A percentile compares a stretch with the other conserved stretches of the same genome.
Conservation (phyloP, 2,329 filamentous ascomycete genomes). For the Colletotrichum chrysophilum region DNA sequence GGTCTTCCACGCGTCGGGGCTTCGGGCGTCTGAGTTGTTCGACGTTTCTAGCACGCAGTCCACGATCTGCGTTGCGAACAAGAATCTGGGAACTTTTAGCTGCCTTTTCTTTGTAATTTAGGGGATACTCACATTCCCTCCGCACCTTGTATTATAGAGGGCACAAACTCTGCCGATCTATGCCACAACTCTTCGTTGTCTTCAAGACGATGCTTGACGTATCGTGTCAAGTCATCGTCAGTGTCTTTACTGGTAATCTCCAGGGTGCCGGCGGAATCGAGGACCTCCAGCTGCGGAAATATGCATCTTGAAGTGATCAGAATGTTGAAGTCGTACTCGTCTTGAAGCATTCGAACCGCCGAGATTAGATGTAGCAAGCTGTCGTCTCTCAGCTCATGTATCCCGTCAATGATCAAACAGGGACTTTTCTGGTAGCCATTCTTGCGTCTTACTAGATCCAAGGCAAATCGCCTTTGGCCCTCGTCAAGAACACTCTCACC, state of each 20-base stretch:
- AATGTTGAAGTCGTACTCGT: not conserved
- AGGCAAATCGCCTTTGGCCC: not conserved
- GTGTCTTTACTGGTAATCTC: not conserved
- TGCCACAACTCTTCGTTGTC: not conserved
- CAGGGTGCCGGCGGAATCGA: not conserved
- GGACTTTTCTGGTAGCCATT: not conserved
- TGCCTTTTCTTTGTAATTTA: rapidly evolving
- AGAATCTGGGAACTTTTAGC: not conserved
- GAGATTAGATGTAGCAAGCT: not conserved
- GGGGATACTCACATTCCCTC: not conserved
- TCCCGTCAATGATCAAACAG: not conserved
- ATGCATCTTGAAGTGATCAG: not conserved
- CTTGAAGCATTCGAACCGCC: not conserved
- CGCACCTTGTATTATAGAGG: not conserved
- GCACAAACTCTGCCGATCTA: rapidly evolving
- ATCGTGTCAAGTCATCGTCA: not conserved
- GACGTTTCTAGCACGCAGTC: not conserved
- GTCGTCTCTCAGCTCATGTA: not conserved
- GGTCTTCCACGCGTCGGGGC: not conserved
- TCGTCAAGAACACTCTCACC: not conserved
- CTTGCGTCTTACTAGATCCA: not conserved
- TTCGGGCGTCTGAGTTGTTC: not conserved
- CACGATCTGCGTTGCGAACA: not conserved
- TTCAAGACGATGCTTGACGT: not conserved
- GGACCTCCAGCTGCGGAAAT: not conserved